Conservation (phyloP, 2,329 filamentous ascomycete genomes). For the Aspergillus pseudoglaucus region DNA sequence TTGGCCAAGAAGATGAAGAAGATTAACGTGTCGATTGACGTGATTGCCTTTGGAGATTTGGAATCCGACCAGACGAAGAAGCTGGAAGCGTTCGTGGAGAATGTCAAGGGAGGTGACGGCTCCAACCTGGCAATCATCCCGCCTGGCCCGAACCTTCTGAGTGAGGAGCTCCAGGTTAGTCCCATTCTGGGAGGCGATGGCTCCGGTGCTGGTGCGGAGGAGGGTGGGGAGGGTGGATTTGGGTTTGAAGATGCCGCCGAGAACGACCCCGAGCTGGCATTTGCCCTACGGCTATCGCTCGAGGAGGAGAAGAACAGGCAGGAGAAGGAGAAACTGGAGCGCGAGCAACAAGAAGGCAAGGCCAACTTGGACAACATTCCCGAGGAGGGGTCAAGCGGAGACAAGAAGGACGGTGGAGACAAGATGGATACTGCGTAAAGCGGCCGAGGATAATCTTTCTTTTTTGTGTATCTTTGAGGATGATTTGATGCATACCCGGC, state of each 20-base stretch:
- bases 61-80: slow-evolving; percentile 85
- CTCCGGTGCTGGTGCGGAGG: slow-evolving; percentile 49
- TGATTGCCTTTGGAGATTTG: slow-evolving; percentile 89
- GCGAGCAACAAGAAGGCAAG: slow-evolving; percentile 66
- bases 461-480: slow-evolving; percentile 12
- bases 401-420: slow-evolving; percentile 55
- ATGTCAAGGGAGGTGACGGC: slow-evolving; percentile 83
- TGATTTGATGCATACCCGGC: slow-evolving; percentile 34
- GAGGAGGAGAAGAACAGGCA: slow-evolving; percentile 95
- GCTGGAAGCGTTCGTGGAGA: slow-evolving; percentile 86
- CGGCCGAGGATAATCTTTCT: slow-evolving; percentile 6
- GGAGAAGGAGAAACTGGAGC: slow-evolving; percentile 74
- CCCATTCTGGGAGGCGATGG: slow-evolving; percentile 84
- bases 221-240: slow-evolving; percentile 51
- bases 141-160: slow-evolving; percentile 84
- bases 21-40: slow-evolving; percentile 86
- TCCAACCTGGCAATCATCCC: slow-evolving; percentile 87
- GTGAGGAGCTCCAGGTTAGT: slow-evolving; percentile 81
- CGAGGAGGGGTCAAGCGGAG: slow-evolving; percentile 63
- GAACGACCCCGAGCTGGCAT: slow-evolving; percentile 79
- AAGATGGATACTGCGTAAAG: slow-evolving; percentile 85
- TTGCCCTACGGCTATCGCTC: slow-evolving; percentile 94
- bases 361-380: slow-evolving; percentile 73
- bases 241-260: slow-evolving; percentile 81
- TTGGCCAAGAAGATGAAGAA: slow-evolving; percentile 99